Conservation (phyloP, 495 filamentous ascomycete genomes). For the Jackrogersella minutella region DNA sequence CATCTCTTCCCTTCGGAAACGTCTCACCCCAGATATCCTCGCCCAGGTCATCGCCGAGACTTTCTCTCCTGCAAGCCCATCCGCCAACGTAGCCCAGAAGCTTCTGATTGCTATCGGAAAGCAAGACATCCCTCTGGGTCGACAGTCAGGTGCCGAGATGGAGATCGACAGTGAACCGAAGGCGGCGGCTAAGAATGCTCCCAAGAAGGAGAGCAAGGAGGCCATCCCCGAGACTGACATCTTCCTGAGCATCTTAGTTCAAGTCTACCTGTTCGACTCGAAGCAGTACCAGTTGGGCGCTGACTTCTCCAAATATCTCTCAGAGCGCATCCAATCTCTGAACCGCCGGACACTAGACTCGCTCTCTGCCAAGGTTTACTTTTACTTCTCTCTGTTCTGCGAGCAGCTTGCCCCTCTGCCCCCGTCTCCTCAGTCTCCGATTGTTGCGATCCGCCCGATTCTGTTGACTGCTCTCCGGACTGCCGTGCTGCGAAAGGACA, state of each 20-base stretch:
- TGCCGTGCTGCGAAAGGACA: slow-evolving; percentile 92
- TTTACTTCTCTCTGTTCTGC: slow-evolving; percentile 94
- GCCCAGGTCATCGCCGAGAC: slow-evolving; percentile 81
- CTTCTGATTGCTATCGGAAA: slow-evolving; percentile 73
- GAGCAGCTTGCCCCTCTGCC: slow-evolving; percentile 87
- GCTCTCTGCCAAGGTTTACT: slow-evolving; percentile 93
- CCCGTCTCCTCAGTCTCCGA: slow-evolving; percentile 82
- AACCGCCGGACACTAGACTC: slow-evolving; percentile 96
- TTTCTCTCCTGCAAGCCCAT: slow-evolving; percentile 64
- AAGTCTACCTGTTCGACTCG: slow-evolving; percentile 88
- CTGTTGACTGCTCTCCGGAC: slow-evolving; percentile 90
- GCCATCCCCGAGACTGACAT: slow-evolving; percentile 88
- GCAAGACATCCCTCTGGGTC: slow-evolving; percentile 65
- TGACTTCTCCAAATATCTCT: slow-evolving; percentile 80
- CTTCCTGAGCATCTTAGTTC: slow-evolving; percentile 86
- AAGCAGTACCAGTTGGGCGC: slow-evolving; percentile 80
- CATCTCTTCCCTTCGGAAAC: slow-evolving; percentile 93
- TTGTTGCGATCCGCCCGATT: slow-evolving; percentile 84
- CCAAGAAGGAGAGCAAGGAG: slow-evolving; percentile 72
- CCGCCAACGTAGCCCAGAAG: slow-evolving; percentile 70
- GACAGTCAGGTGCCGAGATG: slow-evolving; percentile 68
- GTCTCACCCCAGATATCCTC: slow-evolving; percentile 81
- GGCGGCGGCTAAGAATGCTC: slow-evolving; percentile 54
- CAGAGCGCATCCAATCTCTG: slow-evolving; percentile 82
- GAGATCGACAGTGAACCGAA: slow-evolving; percentile 74